Conservation (phyloP, 352 stramenopile species). For the Phytophthora pisi region DNA sequence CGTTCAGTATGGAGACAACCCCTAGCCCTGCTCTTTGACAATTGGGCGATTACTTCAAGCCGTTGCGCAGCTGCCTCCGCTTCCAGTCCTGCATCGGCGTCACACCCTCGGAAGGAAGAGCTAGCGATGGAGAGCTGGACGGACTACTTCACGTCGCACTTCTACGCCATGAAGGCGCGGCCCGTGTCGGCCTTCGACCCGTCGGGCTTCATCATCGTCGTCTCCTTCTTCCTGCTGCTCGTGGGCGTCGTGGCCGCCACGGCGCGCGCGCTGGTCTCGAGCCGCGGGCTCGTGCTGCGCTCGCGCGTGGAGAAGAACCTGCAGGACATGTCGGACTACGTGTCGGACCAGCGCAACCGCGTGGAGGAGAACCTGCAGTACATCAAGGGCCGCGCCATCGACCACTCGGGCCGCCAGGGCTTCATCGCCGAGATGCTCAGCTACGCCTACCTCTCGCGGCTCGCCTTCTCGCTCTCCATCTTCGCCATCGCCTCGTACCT, state of each 20-base stretch:
- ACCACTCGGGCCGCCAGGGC: constrained; percentile 75
- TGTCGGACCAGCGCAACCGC: constrained; percentile 64
- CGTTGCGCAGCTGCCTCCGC: background rate
- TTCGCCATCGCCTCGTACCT: constrained; percentile 83
- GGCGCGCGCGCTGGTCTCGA: constrained; percentile 48
- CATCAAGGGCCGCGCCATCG: constrained; percentile 71
- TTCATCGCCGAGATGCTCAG: constrained; percentile 90
- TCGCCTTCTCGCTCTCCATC: constrained; percentile 78
- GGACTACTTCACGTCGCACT: constrained; percentile 81
- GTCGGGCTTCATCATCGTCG: constrained; percentile 86
- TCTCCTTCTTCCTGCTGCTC: constrained; percentile 69
- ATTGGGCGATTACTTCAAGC: background rate
- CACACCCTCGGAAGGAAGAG: constrained; percentile 4
- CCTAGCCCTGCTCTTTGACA: background rate
- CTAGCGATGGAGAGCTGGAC: constrained; percentile 67
- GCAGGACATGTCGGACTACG: constrained; percentile 80
- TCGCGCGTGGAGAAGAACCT: constrained; percentile 74
- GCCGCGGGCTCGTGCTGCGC: constrained; percentile 50
- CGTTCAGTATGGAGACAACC: background rate
- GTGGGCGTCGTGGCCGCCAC: constrained; percentile 65
- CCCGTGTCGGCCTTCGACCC: constrained; percentile 86
- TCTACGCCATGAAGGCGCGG: constrained; percentile 84
- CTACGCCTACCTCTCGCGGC: constrained; percentile 83
- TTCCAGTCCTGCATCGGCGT: constrained; percentile 9
- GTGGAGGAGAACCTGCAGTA: constrained; percentile 79